phyloP scores from a whole-genome alignment of 495 filamentous ascomycete genomes.

The Articulospora tetracladia region DNA sequence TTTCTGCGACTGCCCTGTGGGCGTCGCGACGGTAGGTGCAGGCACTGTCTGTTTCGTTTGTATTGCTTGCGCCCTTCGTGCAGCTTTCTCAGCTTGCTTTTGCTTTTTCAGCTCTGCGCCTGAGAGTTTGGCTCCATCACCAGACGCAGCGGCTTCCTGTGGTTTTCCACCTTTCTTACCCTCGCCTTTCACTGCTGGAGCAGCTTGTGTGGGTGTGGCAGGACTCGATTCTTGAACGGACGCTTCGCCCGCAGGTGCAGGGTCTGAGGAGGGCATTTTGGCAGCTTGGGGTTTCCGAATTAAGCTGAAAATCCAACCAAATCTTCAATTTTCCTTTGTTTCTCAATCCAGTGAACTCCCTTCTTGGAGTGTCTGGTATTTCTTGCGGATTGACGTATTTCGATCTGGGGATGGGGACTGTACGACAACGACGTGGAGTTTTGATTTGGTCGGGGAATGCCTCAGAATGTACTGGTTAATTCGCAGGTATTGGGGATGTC shows the following conservation, averaged over 20 bases:
- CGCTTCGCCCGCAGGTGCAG: slow-evolving; percentile 1
- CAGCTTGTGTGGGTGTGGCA: background rate
- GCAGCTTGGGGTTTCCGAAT: background rate
- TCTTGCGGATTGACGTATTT: no score
- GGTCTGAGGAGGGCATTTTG: slow-evolving; percentile 20
- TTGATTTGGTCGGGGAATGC: background rate
- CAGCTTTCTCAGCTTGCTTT: slow-evolving; percentile 75
- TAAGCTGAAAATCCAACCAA: no score
- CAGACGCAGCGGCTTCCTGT: slow-evolving; percentile 26
- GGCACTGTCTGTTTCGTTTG: slow-evolving; percentile 26
- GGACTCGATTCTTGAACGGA: background rate
- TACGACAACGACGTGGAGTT: background rate
- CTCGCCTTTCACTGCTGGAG: background rate
- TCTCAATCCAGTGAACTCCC: no score
- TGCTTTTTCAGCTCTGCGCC: slow-evolving; percentile 70
- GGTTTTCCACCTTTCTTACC: slow-evolving; percentile 16
- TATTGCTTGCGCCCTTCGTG: slow-evolving; percentile 62
- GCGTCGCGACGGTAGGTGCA: slow-evolving; percentile 13
- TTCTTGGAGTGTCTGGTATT: no score
- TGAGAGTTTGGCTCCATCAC: slow-evolving; percentile 45
- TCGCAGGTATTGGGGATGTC: background rate
- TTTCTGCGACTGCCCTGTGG: slow-evolving; percentile 23
- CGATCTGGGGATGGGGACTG: background rate
- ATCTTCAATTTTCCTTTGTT: no score
- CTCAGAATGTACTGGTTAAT: background rate